These are phyloP conservation scores for Thraustotheca clavata DNA, from an alignment of 352 stramenopile species.

Conservation along the genomic window DNA sequence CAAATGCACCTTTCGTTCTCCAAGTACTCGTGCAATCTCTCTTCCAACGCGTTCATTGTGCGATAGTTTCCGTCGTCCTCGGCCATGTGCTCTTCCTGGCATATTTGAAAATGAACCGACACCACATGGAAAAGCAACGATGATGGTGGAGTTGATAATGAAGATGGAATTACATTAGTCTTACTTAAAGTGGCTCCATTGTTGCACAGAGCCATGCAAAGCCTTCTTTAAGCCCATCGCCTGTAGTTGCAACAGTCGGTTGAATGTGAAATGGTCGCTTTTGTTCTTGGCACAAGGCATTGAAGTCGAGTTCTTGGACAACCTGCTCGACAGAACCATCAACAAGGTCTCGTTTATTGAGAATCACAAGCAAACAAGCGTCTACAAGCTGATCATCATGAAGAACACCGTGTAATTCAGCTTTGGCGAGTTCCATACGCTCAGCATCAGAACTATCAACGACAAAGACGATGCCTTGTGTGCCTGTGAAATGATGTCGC, in stretches of 20 bases:
- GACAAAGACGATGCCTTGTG: constrained; percentile 79
- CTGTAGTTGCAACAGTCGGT: constrained; percentile 65
- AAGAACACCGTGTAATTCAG: constrained; percentile 60
- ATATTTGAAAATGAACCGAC: neutral
- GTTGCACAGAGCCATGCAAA: constrained; percentile 73
- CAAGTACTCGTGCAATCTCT: constrained; percentile 13
- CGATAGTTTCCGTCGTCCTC: neutral
- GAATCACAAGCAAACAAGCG: constrained; percentile 51
- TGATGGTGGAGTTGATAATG: neutral
- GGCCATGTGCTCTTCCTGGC: neutral
- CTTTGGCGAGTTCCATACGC: constrained; percentile 57
- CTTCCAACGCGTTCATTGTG: constrained; percentile 10
- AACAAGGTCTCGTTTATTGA: constrained; percentile 74
- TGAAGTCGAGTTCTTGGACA: constrained; percentile 37
- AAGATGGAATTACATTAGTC: neutral
- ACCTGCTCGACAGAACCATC: constrained; percentile 38
- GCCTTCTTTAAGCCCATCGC: constrained; percentile 58
- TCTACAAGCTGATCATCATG: constrained; percentile 58
- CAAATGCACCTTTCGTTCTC: constrained; percentile 36
- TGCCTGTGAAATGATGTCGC: constrained; percentile 79
- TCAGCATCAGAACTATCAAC: constrained; percentile 65
- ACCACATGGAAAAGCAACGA: neutral
- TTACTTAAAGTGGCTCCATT: constrained; percentile 32
- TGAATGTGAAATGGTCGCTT: constrained; percentile 52
- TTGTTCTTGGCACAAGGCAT: constrained; percentile 36